Conservation (phyloP, 1,139 yeast species). For the Yamadazyma sp. region DNA sequence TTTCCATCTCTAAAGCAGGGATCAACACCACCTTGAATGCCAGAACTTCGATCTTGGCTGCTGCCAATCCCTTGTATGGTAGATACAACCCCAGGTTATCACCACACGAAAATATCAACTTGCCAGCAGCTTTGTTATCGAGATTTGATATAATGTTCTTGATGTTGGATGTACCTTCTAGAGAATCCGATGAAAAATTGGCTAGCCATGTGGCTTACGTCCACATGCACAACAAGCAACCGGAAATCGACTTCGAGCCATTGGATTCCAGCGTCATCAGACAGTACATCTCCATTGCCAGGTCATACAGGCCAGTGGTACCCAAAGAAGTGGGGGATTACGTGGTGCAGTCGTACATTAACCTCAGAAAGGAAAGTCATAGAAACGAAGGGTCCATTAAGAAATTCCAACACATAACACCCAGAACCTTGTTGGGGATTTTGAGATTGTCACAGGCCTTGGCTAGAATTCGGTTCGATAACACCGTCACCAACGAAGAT, state of each 20-base stretch:
- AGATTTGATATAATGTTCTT: constrained; percentile 91
- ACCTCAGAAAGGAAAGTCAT: constrained; percentile 89
- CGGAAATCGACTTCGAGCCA: constrained; percentile 73
- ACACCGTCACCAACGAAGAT: constrained; percentile 70
- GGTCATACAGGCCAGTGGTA: constrained; percentile 81
- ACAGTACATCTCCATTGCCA: constrained; percentile 85
- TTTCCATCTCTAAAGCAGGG: constrained; percentile 96
- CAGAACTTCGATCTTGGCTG: constrained; percentile 92
- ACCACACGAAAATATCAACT: constrained; percentile 92
- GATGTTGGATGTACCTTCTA: constrained; percentile 79
- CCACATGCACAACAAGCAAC: constrained; percentile 90
- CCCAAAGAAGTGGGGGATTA: constrained; percentile 87
- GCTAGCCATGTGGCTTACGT: constrained; percentile 95
- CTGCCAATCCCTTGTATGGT: constrained; percentile 97
- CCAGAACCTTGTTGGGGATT: constrained; percentile 90
- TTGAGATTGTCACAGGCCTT: constrained; percentile 92
- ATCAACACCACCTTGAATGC: constrained; percentile 96
- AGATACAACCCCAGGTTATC: constrained; percentile 88
- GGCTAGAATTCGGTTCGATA: constrained; percentile 83
- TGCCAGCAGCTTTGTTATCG: constrained; percentile 95
- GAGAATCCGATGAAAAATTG: constrained; percentile 78
- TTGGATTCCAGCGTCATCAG: constrained; percentile 79
- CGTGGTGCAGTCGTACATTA: constrained; percentile 83
- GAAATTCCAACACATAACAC: constrained; percentile 87
- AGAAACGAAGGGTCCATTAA: constrained; percentile 73